These are phyloP conservation scores for Nicotiana benthamiana DNA, from an alignment of 257 asterid species.

Conservation along the genomic window DNA sequence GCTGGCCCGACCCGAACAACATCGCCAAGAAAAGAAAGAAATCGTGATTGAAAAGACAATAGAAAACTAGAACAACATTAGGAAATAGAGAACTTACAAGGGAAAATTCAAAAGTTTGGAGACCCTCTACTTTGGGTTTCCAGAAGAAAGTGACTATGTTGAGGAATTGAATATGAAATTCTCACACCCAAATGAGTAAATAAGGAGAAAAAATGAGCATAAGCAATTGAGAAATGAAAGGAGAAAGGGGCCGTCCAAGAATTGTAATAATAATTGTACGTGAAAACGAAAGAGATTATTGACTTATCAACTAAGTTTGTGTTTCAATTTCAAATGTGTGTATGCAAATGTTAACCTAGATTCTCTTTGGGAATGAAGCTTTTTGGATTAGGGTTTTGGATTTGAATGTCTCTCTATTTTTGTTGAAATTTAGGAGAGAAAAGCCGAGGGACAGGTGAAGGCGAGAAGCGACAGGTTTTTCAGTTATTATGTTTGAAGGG, in stretches of 20 bases:
- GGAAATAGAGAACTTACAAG: too few relatives aligned
- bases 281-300: background rate
- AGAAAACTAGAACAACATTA: too few relatives aligned
- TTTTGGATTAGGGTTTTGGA: constrained; percentile 2
- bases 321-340: background rate
- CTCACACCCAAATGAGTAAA: background rate
- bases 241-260: background rate
- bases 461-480: constrained; percentile 29
- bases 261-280: background rate
- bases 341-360: background rate
- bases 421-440: constrained; percentile 7
- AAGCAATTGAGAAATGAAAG: background rate
- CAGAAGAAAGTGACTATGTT: too few relatives aligned
- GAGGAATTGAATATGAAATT: background rate
- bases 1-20: too few relatives aligned
- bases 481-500: constrained; percentile 9
- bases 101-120: background rate
- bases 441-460: background rate
- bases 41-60: too few relatives aligned
- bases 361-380: background rate
- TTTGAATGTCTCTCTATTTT: background rate
- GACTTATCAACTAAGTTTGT: background rate
- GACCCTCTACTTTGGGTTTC: too few relatives aligned
- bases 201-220: background rate
- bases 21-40: too few relatives aligned